These are phyloP conservation scores for Gryganskiella cystojenkinii DNA, from an alignment of 192 early-diverging fungal genomes.

Conservation along the genomic window DNA sequence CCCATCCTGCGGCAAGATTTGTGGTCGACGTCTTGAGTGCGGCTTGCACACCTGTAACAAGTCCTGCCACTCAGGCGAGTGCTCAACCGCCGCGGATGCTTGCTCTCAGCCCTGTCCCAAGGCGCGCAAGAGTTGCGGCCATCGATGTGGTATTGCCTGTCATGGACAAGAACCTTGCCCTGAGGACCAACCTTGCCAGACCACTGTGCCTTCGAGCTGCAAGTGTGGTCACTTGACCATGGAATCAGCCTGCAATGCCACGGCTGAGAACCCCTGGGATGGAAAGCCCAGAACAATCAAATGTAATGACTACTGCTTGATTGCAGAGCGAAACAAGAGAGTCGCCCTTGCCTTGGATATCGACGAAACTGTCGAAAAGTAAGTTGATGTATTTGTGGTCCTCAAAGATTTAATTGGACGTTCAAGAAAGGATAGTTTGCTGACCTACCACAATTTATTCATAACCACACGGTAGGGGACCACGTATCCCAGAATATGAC, in stretches of 20 bases:
- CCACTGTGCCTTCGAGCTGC: constrained; percentile 70
- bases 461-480: too few relatives aligned
- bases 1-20: constrained; percentile 80
- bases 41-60: constrained; percentile 85
- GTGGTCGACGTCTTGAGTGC: constrained; percentile 63
- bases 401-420: not conserved
- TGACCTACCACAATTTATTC: too few relatives aligned
- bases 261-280: constrained; percentile 53
- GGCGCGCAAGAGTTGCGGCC: constrained; percentile 84
- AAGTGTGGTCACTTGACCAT: constrained; percentile 77
- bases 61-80: constrained; percentile 85
- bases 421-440: not conserved
- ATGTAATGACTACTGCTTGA: constrained; percentile 87
- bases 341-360: constrained; percentile 86
- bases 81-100: constrained; percentile 60
- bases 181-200: constrained; percentile 77
- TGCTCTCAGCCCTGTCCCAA: constrained; percentile 83
- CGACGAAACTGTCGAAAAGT: constrained; percentile 45
- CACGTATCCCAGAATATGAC: constrained; percentile 58
- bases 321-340: constrained; percentile 80
- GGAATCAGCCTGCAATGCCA: constrained; percentile 76
- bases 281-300: constrained; percentile 58
- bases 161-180: constrained; percentile 83
- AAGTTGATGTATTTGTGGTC: constrained; percentile 6
- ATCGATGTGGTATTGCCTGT: constrained; percentile 78